Evolutionary conservation across 345 rosid species (phyloP).

Genomic region (Dovyalis caffra): DNA sequence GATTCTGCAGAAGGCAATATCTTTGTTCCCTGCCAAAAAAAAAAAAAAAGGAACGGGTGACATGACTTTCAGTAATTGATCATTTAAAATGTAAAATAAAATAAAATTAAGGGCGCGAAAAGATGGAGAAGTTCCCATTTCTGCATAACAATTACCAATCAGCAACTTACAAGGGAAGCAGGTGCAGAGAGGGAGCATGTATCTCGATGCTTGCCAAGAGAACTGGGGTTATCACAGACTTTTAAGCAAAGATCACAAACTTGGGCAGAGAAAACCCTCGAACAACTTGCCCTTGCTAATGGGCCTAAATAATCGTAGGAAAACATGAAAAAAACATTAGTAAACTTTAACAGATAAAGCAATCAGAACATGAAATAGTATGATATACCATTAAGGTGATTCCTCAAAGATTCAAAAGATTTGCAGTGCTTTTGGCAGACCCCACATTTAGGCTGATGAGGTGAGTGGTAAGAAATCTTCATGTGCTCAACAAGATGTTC

Average conservation of each 20-base stretch:
- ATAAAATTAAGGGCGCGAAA: not conserved
- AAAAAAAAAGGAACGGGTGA: not conserved
- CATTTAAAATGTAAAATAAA: not conserved
- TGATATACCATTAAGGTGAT: slow-evolving; percentile 60
- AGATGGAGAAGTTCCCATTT: not conserved
- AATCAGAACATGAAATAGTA: not conserved
- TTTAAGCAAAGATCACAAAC: slow-evolving; percentile 64
- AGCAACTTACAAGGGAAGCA: slow-evolving; percentile 48
- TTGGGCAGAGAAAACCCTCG: slow-evolving; percentile 38
- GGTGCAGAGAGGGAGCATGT: slow-evolving; percentile 47
- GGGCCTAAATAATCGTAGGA: slow-evolving; percentile 33
- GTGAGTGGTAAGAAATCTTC: slow-evolving; percentile 67
- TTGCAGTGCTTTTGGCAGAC: slow-evolving; percentile 73
- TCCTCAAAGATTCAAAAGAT: slow-evolving; percentile 66
- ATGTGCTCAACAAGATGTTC: slow-evolving; percentile 80
- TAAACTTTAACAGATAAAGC: not conserved
- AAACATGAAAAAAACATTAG: not conserved
- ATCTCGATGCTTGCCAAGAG: slow-evolving; percentile 43
- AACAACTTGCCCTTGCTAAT: slow-evolving; percentile 46
- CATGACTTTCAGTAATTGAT: not conserved
- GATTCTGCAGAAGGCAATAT: slow-evolving; percentile 13
- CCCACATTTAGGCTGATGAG: slow-evolving; percentile 65
- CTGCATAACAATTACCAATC: not conserved
- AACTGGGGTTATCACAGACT: slow-evolving; percentile 40
- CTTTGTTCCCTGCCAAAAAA: slow-evolving; percentile 30